These are phyloP conservation scores for Euphorbia lathyris DNA, from an alignment of 345 rosid genomes.

Conservation along the genomic window DNA sequence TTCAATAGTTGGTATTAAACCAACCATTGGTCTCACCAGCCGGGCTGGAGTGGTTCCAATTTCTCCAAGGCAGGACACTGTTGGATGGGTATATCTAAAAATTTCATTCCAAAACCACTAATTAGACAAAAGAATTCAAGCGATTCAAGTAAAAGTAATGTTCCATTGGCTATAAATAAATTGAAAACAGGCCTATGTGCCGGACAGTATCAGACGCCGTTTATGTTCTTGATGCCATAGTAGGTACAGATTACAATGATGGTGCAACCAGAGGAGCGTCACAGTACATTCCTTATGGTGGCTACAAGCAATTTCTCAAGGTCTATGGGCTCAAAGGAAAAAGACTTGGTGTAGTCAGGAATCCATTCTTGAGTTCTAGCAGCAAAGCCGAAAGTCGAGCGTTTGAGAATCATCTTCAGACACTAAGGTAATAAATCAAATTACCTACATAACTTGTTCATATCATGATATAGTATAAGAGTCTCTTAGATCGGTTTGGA, in stretches of 20 bases:
- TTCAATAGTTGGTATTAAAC: slow-evolving; percentile 70
- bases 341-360: slow-evolving; percentile 46
- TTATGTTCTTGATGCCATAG: slow-evolving; percentile 41
- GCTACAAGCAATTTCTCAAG: slow-evolving; percentile 54
- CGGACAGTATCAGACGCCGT: slow-evolving; percentile 47
- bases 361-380: slow-evolving; percentile 25
- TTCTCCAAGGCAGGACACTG: slow-evolving; percentile 54
- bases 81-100: slow-evolving; percentile 37
- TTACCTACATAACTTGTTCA: neutral
- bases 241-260: slow-evolving; percentile 38
- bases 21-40: slow-evolving; percentile 72
- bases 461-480: too few relatives aligned
- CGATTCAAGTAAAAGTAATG: too few relatives aligned
- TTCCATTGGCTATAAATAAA: too few relatives aligned
- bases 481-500: too few relatives aligned
- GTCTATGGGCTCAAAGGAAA: slow-evolving; percentile 48
- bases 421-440: slow-evolving; percentile 36
- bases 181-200: slow-evolving; percentile 42
- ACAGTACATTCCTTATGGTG: slow-evolving; percentile 44
- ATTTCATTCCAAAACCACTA: too few relatives aligned
- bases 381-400: slow-evolving; percentile 2
- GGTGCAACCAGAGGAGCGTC: slow-evolving; percentile 42
- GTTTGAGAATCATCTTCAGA: slow-evolving; percentile 43
- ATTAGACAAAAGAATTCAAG: too few relatives aligned
- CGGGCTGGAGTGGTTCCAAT: slow-evolving; percentile 64